Evolutionary conservation across 2,329 filamentous ascomycete species (phyloP), one percentile per base, ranked within the genome.

Genomic region (Fusarium abutilonis): DNA sequence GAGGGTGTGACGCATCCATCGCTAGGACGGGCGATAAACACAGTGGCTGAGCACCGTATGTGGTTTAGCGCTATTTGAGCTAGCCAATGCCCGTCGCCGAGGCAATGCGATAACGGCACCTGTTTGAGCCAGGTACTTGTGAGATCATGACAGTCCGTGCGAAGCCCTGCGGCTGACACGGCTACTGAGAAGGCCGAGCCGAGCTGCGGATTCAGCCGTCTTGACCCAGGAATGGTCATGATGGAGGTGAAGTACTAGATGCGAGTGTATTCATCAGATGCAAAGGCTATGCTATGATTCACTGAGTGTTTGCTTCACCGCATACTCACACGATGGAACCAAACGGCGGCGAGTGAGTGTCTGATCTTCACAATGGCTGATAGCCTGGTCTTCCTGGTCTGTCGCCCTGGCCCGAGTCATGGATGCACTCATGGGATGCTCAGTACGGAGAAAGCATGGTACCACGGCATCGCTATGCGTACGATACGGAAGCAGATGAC

Each of bases 1-100:
- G 62, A 65, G 60, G 61, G 63, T 70, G 73, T 75, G 73, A 75
- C 72, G 73, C 73, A 75, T 73, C 66, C 71, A 73, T 66, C 56
- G 39, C 66, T 66, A 64, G 67, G 66, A 71, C 56, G 59, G 60
- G 63, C 63, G 72, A 74, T 74, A 73, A 26, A 71, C 67, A 72
- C 62, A 63, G 72, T 69, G 66, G 67, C 68, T 69, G 67, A 65
- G 61, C 15, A 13, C 66, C 67, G 17, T 46, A 63, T 46, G 14
- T 9, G 56, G 70, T 19, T 59, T 72, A 72, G 70, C 48, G 50
- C 15, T 0, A 9, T 23, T 9, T 44, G 23, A 41, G 40, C 53
- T 45, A 52, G 42, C 67, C 67, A 73, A 69, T 70, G 57, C 57
- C 50, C 58, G 72, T 74, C 70, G 58, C 73, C 69, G 55, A 66